Conservation (phyloP, 2,329 filamentous ascomycete genomes). For the Pestalotiopsis fici region DNA sequence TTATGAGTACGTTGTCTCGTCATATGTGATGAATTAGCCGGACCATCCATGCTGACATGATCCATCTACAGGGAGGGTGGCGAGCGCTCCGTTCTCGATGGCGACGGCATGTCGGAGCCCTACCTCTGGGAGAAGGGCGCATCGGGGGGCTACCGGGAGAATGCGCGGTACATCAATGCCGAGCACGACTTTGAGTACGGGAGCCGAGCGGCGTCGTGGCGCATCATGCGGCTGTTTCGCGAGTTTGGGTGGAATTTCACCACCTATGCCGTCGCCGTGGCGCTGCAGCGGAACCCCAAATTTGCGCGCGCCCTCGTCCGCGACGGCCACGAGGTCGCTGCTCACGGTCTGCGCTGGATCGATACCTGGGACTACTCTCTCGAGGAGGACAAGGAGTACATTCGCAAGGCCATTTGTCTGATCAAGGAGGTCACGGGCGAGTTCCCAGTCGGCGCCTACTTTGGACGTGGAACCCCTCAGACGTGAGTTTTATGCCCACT, state of each 20-base stretch:
- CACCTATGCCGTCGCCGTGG: slow-evolving; percentile 39
- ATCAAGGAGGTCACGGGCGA: slow-evolving; percentile 32
- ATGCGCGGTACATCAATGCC: slow-evolving; percentile 19
- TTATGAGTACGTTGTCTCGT: slow-evolving; percentile 17
- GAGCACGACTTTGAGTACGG: slow-evolving; percentile 26
- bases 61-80: slow-evolving; percentile 22
- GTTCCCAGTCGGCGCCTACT: slow-evolving; percentile 35
- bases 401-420: slow-evolving; percentile 35
- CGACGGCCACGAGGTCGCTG: slow-evolving; percentile 40
- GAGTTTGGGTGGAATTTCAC: slow-evolving; percentile 43
- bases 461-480: slow-evolving; percentile 31
- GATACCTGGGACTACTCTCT: slow-evolving; percentile 38
- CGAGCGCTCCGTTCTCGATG: slow-evolving; percentile 24
- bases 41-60: neutral
- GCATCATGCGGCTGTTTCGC: slow-evolving; percentile 39
- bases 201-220: slow-evolving; percentile 31
- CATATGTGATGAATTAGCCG: neutral
- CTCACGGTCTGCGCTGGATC: slow-evolving; percentile 43
- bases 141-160: slow-evolving; percentile 21
- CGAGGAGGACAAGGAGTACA: slow-evolving; percentile 38
- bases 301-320: slow-evolving; percentile 39
- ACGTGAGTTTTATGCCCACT: slow-evolving; percentile 19
- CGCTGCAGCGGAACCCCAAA: slow-evolving; percentile 39
- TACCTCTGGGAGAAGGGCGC: slow-evolving; percentile 26
- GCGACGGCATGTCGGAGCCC: slow-evolving; percentile 21